Percentiles rank a stretch among this genome's conserved stretches.
phyloP scores from a whole-genome alignment of 2,329 filamentous ascomycete species.

The Cercospora nicotianae region DNA sequence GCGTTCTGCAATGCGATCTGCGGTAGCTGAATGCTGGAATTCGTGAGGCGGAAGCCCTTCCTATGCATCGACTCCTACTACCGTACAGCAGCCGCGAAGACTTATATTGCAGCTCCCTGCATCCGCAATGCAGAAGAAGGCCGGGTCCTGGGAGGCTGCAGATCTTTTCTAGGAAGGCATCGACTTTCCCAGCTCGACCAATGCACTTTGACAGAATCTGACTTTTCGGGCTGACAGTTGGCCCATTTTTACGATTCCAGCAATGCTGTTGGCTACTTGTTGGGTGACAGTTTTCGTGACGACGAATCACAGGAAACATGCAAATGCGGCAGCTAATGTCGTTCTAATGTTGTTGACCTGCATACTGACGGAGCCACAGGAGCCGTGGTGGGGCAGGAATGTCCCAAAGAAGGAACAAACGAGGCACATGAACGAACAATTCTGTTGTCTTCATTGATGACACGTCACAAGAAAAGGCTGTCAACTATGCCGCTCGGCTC shows the following conservation, averaged over 20 bases:
- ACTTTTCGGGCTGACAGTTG: neutral
- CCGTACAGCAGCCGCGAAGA: neutral
- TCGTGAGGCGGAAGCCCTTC: slow-evolving; percentile 1
- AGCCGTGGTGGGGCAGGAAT: neutral
- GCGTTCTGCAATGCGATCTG: neutral
- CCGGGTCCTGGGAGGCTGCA: neutral
- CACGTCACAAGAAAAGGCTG: neutral
- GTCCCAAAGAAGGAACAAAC: neutral
- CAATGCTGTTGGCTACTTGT: neutral
- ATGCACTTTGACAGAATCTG: neutral
- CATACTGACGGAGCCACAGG: neutral
- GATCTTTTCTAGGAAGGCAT: neutral
- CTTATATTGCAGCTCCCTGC: neutral
- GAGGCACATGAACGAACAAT: neutral
- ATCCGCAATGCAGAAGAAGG: neutral
- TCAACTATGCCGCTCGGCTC: slow-evolving; percentile 15
- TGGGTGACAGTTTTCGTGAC: neutral
- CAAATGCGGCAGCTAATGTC: neutral
- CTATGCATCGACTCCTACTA: neutral
- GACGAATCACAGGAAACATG: neutral
- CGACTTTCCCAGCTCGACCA: neutral
- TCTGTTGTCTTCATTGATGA: neutral
- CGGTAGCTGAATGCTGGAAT: neutral
- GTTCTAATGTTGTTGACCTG: neutral
- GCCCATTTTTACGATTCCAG: neutral